Evolutionary conservation across 2,329 filamentous ascomycete species (phyloP).

Genomic region (Phaeosphaeria sp.): DNA sequence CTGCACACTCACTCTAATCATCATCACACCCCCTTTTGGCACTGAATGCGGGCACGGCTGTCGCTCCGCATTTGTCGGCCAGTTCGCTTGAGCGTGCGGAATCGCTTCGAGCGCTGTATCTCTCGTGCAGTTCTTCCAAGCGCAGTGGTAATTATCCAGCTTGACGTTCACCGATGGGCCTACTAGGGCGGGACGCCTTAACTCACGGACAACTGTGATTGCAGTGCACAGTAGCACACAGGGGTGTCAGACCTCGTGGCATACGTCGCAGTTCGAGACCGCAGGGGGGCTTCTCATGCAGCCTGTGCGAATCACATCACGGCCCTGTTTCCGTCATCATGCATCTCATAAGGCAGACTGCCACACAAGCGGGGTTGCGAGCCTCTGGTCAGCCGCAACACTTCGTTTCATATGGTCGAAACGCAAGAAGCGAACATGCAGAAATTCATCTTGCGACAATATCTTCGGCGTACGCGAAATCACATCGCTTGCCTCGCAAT

Average conservation of each 20-base stretch:
- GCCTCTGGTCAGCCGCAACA: conserved; percentile 17
- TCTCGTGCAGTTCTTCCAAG: conserved; percentile 15
- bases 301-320: conserved; percentile 20
- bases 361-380: conserved; percentile 9
- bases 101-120: conserved; percentile 13
- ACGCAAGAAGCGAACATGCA: conserved; percentile 26
- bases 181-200: conserved; percentile 16
- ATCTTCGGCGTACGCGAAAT: not conserved
- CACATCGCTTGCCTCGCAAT: conserved; percentile 3
- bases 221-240: conserved; percentile 14
- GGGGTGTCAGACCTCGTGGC: conserved; percentile 33
- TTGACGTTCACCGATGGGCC: conserved; percentile 19
- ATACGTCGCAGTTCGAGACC: conserved; percentile 26
- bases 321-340: conserved; percentile 26
- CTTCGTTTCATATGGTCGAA: conserved; percentile 12
- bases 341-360: conserved; percentile 33
- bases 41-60: conserved; percentile 4
- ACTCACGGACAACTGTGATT: conserved; percentile 16
- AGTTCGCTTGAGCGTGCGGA: conserved; percentile 1
- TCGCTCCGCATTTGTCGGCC: conserved; percentile 15
- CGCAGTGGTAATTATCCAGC: conserved; percentile 22
- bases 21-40: conserved; percentile 8
- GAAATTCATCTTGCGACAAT: conserved; percentile 7
- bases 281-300: conserved; percentile 18
- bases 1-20: not conserved